Evolutionary conservation across 805 yeast species (phyloP), one percentile per base, ranked within the genome.

Genomic region (Ogataea corticis): DNA sequence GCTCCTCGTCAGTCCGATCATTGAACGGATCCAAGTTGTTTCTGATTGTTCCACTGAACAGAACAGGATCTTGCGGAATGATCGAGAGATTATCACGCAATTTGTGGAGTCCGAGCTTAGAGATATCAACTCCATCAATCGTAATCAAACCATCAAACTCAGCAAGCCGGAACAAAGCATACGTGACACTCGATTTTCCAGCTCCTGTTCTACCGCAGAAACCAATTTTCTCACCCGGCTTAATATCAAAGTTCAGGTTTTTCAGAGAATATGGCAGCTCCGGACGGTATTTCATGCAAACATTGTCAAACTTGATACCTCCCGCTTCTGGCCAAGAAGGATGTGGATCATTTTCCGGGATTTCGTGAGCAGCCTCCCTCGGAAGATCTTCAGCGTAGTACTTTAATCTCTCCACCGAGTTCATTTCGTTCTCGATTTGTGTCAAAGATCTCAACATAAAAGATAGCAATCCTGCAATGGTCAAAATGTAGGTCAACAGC

Each of bases 171-270:
- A 73, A 82, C 41, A 82, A 64, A 2, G 84, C 82, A 19, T 79
- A 70, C 82, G 81, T 81, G 42, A 82, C 76, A 7, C 85, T 75
- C 2, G 83, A 69, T 64, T 82, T 82, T 44, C 96, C 96, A 6
- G 95, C 94, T 56, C 96, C 96, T 0, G 96, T 87, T 62, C 96
- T 76, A 32, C 96, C 96, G 70, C 92, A 85, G 46, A 87, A 79
- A 40, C 96, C 96, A 54, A 88, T 72, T 58, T 83, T 85, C 61
- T 86, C 86, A 14, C 76, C 71, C 0, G 83, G 75, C 7, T 70
- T 61, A 28, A 85, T 69, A 4, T 46, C 65, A 55, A 73, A 58
- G 32, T 52, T 62, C 46, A 82, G 54, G 46, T 73, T 54, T 43
- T 76, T 76, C 58, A 82, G 68, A 3, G 80, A 85, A 33, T 76